Base-by-base conservation (phyloP, 2,329 filamentous ascomycete species). In the Alternaria ethzedia region DNA sequence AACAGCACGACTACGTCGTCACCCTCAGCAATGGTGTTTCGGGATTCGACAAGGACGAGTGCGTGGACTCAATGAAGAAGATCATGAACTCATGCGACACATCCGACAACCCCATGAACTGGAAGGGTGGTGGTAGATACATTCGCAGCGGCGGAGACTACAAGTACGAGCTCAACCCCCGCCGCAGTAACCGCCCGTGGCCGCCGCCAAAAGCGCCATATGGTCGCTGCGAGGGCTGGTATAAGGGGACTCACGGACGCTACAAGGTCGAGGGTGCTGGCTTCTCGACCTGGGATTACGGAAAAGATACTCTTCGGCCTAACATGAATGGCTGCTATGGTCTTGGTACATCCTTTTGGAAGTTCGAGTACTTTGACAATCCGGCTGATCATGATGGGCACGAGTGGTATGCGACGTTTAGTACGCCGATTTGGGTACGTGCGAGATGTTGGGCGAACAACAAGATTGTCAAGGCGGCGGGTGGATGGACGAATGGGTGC, bases 311-410 rank as follows among this genome's bases (percentile, higher is more conserved):
- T 36, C 44, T 61, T 25, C 30, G 54, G 45, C 52, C 52, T 11
- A 57, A 61, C 26, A 51, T 61, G 52, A 21, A 61, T n/a, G 20
- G 23, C 12, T 61, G 59, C 30, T 61, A 61, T 45, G 52, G 59
- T 3, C 52, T 61, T 10, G 59, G 52, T 9, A 61, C 59, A 6
- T 28, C 59, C 10, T 20, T 25, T n/a, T 61, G 59, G 59, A 61
- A 58, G 21, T 58, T 58, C 7, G 55, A 21, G 20, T 58, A 58
- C 17, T 12, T 21, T 28, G 46, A 50, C 17, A 43, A 58, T 9
- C 45, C 55, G 4, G 28, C 45, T n/a, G 30, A 58, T 20, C 21
- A 58, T 30, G 28, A 50, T 17, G 45, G 45, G 4, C 12, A 50
- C 10, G 57, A 44, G 4, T 59, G 47, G 32, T 44, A 59, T 10